Evolutionary conservation across 345 rosid species (phyloP), one percentile per base, ranked within the genome.

Genomic region (Theobroma cacao): DNA sequence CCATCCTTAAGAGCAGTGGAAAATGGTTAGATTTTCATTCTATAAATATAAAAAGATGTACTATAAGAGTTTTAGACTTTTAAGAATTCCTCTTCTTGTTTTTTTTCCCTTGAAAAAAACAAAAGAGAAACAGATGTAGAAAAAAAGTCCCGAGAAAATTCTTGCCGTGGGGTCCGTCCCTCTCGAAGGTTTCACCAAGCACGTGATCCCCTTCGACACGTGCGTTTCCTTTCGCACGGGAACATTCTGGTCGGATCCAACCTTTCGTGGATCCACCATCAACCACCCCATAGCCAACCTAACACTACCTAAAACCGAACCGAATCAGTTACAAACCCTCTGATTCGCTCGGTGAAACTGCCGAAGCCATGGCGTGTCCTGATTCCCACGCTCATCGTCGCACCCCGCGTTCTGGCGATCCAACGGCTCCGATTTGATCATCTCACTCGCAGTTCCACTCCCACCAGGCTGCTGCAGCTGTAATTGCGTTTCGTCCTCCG

Each of bases 361-460:
- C 63, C 81, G 77, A 4, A 89, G 75, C 90, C 89, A 89, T 72
- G 88, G 89, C 67, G 88, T 75, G 43, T 86, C 85, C 72, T 75
- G 75, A 22, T 41, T 71, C 26, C 74, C 58, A 10, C 55, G 52
- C 5, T 70, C 81, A 3, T 55, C 58, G 3, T 36, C 60, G 22
- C 67, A 75, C n/a, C 80, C 81, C 40, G 55, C 71, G 65, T 72
- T 77, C 12, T 72, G 77, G 72, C 85, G 68, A 75, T 87, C 91
- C 67, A 79, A 79, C 60, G 86, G 86, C 84, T 84, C 88, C 1
- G 80, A 63, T 85, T 87, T 91, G 13, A 84, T 83, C 24, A 3
- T 70, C 24, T 28, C 58, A 26, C 6, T 67, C 15, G n/a, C n/a
- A n/a, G n/a, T n/a, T n/a, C 66, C 80, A 14, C n/a, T 18, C 9